Evolutionary conservation across 352 stramenopile species (phyloP), one percentile per base, ranked within the genome.

Genomic region (Stramenopiles sp.): DNA sequence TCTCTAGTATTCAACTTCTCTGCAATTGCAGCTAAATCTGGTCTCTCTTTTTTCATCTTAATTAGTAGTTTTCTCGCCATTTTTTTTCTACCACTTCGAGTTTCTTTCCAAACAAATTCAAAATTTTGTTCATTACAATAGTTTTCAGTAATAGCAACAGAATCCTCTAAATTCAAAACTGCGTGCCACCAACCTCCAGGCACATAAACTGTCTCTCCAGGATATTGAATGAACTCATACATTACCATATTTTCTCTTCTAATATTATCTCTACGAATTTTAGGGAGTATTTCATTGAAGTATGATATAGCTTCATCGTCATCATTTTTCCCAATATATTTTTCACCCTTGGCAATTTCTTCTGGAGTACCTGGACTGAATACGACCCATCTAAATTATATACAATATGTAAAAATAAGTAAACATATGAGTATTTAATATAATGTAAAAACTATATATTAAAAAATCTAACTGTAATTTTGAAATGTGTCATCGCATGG

Each of bases 121-220:
- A 78, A 75, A 45, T 77, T 80, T 4, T 46, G 50, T 3, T 49
- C 46, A 10, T 52, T 68, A 46, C 59, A 74, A 47, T 80, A 83
- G 47, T 95, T 95, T 43, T 93, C 73, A 1, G 78, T 93, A 29
- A 95, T 64, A 2, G 78, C 78, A 21, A 93, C 67, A 10, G 72
- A 87, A 20, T 36, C 48, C 40, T 68, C 60, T 7, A 93, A 58
- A 50, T 95, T 95, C 34, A 95, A 55, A 12, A 95, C 79, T 36
- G 73, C 60, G 47, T 95, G 80, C 78, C 79, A 93, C 78, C 78
- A 95, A 10, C 78, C 76, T 45, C 73, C 80, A 2, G 80, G 78
- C 17, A 95, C 76, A 59, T 87, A 93, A 32, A 95, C 67, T 2
- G 81, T 72, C 46, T 95, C 80, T 6, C 80, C 78, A 7, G 75